Percentiles rank a stretch among this genome's conserved stretches.
Evolutionary conservation across 2,329 filamentous ascomycete genomes (phyloP).

Genomic region (Aureobasidium lini): DNA sequence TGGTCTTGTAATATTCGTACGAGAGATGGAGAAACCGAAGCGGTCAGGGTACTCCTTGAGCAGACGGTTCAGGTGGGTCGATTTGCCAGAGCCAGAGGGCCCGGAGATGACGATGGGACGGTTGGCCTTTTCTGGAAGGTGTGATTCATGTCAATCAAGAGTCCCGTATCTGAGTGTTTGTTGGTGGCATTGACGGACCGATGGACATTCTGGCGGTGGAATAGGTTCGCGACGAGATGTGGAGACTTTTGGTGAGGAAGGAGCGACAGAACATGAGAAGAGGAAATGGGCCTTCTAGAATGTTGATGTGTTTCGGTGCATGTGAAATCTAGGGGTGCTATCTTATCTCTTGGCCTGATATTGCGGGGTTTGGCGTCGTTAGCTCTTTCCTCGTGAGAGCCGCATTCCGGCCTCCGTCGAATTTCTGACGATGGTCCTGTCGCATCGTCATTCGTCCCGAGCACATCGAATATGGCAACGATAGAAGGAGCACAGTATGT

Average conservation of each 20-base stretch:
- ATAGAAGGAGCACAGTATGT: slow-evolving; percentile 1
- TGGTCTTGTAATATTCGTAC: slow-evolving; percentile 33
- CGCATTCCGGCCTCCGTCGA: neutral
- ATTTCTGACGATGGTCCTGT: neutral
- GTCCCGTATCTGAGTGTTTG: neutral
- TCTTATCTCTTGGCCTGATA: slow-evolving; percentile 5
- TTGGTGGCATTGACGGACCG: neutral
- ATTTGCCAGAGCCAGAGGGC: slow-evolving; percentile 73
- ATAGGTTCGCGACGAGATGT: neutral
- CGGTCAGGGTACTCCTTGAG: slow-evolving; percentile 58
- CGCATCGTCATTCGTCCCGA: neutral
- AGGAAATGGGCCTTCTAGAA: neutral
- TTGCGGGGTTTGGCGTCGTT: neutral
- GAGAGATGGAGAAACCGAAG: slow-evolving; percentile 53
- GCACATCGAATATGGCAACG: neutral
- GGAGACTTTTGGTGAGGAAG: neutral
- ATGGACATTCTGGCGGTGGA: neutral
- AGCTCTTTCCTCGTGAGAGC: neutral
- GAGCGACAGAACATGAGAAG: slow-evolving; percentile 5
- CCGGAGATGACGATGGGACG: slow-evolving; percentile 68
- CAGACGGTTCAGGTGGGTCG: slow-evolving; percentile 67
- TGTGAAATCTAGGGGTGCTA: slow-evolving; percentile 8
- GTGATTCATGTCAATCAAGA: slow-evolving; percentile 3
- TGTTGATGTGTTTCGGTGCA: neutral
- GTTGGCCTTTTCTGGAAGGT: slow-evolving; percentile 1